phyloP scores from a whole-genome alignment of 129 eudicot species.

The Lonicera japonica region DNA sequence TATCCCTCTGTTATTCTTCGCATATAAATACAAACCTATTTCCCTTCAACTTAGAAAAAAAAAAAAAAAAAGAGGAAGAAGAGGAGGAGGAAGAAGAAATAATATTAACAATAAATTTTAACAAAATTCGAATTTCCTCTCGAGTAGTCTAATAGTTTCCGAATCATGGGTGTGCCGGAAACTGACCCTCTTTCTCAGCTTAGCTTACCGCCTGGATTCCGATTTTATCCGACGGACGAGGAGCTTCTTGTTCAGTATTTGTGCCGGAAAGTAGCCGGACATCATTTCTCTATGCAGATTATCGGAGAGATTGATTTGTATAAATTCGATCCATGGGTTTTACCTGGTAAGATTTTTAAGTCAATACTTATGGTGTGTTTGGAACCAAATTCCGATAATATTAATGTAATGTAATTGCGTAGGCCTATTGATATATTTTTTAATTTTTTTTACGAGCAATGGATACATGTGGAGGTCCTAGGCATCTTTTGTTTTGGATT shows the following conservation, averaged over 20 bases:
- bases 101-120: conserved; percentile 3
- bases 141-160: not conserved
- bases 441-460: too few relatives aligned
- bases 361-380: not conserved
- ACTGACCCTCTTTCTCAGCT: conserved; percentile 69
- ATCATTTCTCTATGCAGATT: conserved; percentile 54
- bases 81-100: too few relatives aligned
- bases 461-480: too few relatives aligned
- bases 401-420: too few relatives aligned
- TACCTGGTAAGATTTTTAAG: conserved; percentile 53
- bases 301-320: conserved; percentile 81
- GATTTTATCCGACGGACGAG: conserved; percentile 90
- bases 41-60: conserved; percentile 16
- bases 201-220: conserved; percentile 86
- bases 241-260: conserved; percentile 89
- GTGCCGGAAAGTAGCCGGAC: conserved; percentile 70
- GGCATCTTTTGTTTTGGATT: not conserved
- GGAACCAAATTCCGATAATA: too few relatives aligned
- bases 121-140: not conserved
- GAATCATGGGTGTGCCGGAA: conserved; percentile 62
- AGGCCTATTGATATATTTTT: too few relatives aligned
- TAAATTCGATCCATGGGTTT: conserved; percentile 90
- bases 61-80: too few relatives aligned
- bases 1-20: conserved; percentile 24
- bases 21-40: conserved; percentile 27